A percentile compares a stretch with the other conserved stretches of the same genome.
phyloP scores from a whole-genome alignment of 2,329 filamentous ascomycete species.

The Penicillium vulpinum region DNA sequence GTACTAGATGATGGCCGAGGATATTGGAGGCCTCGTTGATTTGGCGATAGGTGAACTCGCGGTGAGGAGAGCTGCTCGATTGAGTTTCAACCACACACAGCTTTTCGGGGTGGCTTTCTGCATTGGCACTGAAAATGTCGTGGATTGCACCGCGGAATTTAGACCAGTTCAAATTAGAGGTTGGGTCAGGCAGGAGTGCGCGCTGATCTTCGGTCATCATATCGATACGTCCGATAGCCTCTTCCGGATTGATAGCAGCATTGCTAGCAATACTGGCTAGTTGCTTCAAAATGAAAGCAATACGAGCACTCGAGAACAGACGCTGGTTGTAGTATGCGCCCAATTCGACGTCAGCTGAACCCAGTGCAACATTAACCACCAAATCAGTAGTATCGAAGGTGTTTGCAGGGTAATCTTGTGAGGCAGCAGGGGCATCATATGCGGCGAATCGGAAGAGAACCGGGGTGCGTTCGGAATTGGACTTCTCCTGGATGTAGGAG shows the following conservation, averaged over 20 bases:
- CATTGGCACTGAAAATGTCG: slow-evolving; percentile 50
- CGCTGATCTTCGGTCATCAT: slow-evolving; percentile 41
- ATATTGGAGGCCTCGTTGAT: slow-evolving; percentile 83
- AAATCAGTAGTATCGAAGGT: slow-evolving; percentile 48
- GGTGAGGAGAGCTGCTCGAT: slow-evolving; percentile 53
- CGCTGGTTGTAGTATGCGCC: slow-evolving; percentile 48
- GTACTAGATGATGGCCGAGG: slow-evolving; percentile 74
- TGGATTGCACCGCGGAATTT: slow-evolving; percentile 48
- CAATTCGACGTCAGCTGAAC: slow-evolving; percentile 31
- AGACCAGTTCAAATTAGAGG: slow-evolving; percentile 47
- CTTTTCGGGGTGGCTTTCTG: slow-evolving; percentile 66
- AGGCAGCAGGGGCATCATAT: slow-evolving; percentile 47
- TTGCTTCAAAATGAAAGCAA: slow-evolving; percentile 47
- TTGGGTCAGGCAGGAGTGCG: slow-evolving; percentile 44
- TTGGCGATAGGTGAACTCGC: slow-evolving; percentile 77
- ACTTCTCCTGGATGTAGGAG: slow-evolving; percentile 43
- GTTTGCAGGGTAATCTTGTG: slow-evolving; percentile 44
- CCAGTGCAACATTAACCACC: slow-evolving; percentile 41
- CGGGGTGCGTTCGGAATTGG: slow-evolving; percentile 41
- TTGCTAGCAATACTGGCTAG: slow-evolving; percentile 43
- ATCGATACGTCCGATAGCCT: slow-evolving; percentile 46
- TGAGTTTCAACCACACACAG: slow-evolving; percentile 68
- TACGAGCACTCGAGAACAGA: slow-evolving; percentile 48
- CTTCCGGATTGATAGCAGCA: slow-evolving; percentile 41
- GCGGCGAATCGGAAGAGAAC: slow-evolving; percentile 50